These are phyloP conservation scores for Elongisporangium prolatum DNA, from an alignment of 352 stramenopile species.

Conservation along the genomic window DNA sequence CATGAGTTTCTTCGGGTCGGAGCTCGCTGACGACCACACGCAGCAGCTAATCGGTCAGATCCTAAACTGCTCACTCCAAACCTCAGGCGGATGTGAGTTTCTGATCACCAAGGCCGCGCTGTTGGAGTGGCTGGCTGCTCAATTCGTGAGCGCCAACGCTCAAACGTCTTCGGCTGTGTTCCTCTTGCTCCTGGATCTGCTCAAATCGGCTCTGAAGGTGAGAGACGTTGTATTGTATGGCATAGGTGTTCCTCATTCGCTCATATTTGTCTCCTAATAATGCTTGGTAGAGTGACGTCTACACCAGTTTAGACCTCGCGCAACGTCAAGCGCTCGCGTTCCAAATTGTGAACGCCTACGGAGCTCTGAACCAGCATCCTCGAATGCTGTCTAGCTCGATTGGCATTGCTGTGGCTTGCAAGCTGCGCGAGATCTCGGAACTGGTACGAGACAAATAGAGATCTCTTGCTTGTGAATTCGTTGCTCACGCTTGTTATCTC, in stretches of 20 bases:
- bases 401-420: conserved; percentile 10
- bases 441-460: conserved; percentile 2
- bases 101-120: conserved; percentile 61
- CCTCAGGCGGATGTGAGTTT: conserved; percentile 36
- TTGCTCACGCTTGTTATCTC: background rate
- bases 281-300: conserved; percentile 1
- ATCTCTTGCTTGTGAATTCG: background rate
- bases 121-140: conserved; percentile 50
- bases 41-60: conserved; percentile 67
- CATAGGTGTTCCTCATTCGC: conserved; percentile 1
- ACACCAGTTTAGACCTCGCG: conserved; percentile 23
- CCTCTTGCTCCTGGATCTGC: conserved; percentile 32
- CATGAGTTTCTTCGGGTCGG: conserved; percentile 75
- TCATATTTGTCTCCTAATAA: conserved; percentile 5
- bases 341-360: conserved; percentile 36
- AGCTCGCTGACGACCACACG: conserved; percentile 73
- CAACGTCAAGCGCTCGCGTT: conserved; percentile 34
- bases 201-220: conserved; percentile 29
- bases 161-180: conserved; percentile 20
- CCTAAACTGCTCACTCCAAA: conserved; percentile 40
- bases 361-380: conserved; percentile 20
- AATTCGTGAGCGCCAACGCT: conserved; percentile 25
- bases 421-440: conserved; percentile 18
- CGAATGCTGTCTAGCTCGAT: background rate
- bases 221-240: conserved; percentile 5